Evolutionary conservation across 2,329 filamentous ascomycete species (phyloP).

Genomic region (Cordyceps tenuipes): DNA sequence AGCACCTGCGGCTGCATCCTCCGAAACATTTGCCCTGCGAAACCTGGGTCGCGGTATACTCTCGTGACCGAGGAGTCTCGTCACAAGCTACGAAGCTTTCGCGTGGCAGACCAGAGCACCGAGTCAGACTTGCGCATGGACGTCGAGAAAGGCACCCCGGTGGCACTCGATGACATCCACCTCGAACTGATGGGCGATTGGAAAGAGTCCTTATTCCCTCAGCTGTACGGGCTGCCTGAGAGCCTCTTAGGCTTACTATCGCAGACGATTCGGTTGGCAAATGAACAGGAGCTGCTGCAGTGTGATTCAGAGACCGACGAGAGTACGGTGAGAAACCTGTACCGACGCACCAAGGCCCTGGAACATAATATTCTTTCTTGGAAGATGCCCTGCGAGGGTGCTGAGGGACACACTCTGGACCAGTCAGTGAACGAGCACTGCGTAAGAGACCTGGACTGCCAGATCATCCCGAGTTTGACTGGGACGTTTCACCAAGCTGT

Average conservation of each 20-base stretch:
- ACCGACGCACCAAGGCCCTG: background rate
- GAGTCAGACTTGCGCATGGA: background rate
- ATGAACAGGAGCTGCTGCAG: constrained; percentile 7
- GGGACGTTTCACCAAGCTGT: background rate
- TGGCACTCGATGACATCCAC: background rate
- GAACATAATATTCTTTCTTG: constrained; percentile 1
- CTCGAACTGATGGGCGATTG: constrained; percentile 2
- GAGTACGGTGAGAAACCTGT: background rate
- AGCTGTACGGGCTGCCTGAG: constrained; percentile 3
- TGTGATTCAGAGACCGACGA: background rate
- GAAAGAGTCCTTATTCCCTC: background rate
- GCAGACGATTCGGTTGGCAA: constrained; percentile 4
- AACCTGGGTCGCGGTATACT: background rate
- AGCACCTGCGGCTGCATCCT: constrained; percentile 7
- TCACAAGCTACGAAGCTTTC: constrained; percentile 6
- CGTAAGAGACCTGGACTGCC: background rate
- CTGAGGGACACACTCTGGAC: background rate
- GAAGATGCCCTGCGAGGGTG: background rate
- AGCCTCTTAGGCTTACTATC: constrained; percentile 2
- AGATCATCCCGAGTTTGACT: background rate
- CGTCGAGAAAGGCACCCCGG: background rate
- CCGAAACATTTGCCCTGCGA: constrained; percentile 1
- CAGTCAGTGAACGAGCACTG: too few species aligned
- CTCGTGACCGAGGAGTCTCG: background rate
- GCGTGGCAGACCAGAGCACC: constrained; percentile 3